phyloP scores from a whole-genome alignment of 164 flowering plant genomes.

The grape (Vitis vinifera) region DNA sequence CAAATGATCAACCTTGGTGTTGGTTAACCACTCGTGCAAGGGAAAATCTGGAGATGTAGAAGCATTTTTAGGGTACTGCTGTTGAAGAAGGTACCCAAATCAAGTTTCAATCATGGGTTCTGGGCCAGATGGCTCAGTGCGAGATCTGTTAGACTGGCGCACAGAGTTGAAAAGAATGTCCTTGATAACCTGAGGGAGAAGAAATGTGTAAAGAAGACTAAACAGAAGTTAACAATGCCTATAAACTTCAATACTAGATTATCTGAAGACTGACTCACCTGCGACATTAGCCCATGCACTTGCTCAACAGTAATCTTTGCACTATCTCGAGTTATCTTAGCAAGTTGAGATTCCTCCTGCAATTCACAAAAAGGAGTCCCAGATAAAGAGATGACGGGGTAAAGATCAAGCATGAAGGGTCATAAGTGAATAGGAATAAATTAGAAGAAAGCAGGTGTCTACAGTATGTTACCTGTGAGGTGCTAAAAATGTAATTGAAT shows the following conservation, averaged over 20 bases:
- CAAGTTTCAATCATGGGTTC: slow-evolving; percentile 92
- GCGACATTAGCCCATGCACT: slow-evolving; percentile 99
- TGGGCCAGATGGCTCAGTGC: slow-evolving; percentile 53
- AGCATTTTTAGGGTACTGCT: no score
- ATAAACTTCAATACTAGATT: background rate
- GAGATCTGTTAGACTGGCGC: slow-evolving; percentile 47
- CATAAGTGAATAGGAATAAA: background rate
- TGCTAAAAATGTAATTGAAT: no score
- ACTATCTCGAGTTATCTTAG: slow-evolving; percentile 95
- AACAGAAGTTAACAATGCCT: background rate
- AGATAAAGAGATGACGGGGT: background rate
- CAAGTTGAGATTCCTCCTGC: slow-evolving; percentile 96
- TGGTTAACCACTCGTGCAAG: no score
- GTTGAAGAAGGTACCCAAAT: slow-evolving; percentile 4
- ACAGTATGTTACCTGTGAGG: no score
- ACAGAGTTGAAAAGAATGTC: slow-evolving; percentile 92
- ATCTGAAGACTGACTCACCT: slow-evolving; percentile 42
- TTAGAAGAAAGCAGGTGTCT: background rate
- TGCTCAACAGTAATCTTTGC: slow-evolving; percentile 98
- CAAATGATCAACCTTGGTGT: no score
- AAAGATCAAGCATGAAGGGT: background rate
- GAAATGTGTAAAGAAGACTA: background rate
- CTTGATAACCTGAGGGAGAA: slow-evolving; percentile 75
- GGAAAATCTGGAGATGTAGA: no score
- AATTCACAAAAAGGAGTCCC: slow-evolving; percentile 1